A percentile compares a stretch with the other conserved stretches of the same genome.
These are phyloP conservation scores for Pichia terricola DNA, from an alignment of 1,139 yeast species.

Conservation along the genomic window DNA sequence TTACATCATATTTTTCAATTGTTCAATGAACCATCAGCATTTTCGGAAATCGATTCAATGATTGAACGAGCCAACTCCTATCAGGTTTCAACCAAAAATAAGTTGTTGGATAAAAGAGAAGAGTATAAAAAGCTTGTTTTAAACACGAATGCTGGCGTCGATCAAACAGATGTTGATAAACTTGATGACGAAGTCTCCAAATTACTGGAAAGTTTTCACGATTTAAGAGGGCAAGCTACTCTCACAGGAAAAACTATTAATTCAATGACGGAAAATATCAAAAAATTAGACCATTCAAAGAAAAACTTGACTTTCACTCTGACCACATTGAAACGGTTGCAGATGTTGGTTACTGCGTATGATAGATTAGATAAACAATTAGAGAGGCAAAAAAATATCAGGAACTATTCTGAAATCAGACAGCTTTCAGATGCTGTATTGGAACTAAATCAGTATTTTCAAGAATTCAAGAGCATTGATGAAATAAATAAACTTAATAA, in stretches of 20 bases:
- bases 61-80: conserved; percentile 30
- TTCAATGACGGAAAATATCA: conserved; percentile 67
- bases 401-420: conserved; percentile 58
- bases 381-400: conserved; percentile 22
- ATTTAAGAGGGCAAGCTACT: conserved; percentile 40
- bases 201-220: conserved; percentile 30
- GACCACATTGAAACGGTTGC: conserved; percentile 79
- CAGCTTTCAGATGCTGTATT: conserved; percentile 67
- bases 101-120: conserved; percentile 32
- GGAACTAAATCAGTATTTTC: conserved; percentile 69
- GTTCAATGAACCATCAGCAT: conserved; percentile 34
- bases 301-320: conserved; percentile 73
- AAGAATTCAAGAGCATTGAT: conserved; percentile 73
- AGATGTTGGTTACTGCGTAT: conserved; percentile 76
- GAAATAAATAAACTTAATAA: conserved; percentile 67
- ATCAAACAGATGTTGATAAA: too few relatives aligned
- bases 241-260: conserved; percentile 58
- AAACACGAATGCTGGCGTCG: too few relatives aligned
- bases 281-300: conserved; percentile 70
- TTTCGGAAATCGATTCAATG: conserved; percentile 39
- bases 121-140: conserved; percentile 17
- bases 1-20: conserved; percentile 29
- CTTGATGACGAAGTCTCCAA: conserved; percentile 31
- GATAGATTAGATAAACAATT: conserved; percentile 48
- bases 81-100: conserved; percentile 36